Conservation (phyloP, 106 monocot species). For the Allium sativum region DNA sequence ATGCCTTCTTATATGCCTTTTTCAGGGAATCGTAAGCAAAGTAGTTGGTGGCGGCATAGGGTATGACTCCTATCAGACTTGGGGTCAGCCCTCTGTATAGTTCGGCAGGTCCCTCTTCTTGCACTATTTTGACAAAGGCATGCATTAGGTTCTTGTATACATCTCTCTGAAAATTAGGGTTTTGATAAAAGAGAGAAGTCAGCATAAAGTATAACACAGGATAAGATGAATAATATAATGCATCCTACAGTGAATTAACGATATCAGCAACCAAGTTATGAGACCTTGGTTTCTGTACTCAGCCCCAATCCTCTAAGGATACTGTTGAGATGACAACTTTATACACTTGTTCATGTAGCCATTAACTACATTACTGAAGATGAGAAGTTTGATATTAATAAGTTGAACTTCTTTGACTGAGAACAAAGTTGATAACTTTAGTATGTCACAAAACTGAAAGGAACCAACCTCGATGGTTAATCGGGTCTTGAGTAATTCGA, state of each 20-base stretch:
- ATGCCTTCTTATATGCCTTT: conserved; percentile 57
- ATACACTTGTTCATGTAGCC: too few species aligned
- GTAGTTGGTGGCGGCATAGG: conserved; percentile 88
- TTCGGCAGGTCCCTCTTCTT: conserved; percentile 76
- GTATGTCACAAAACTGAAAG: too few species aligned
- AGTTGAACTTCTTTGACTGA: too few species aligned
- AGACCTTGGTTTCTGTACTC: too few species aligned
- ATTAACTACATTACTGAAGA: too few species aligned
- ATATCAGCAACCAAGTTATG: too few species aligned
- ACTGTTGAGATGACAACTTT: too few species aligned
- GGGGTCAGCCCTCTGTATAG: conserved; percentile 93
- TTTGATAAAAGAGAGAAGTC: background rate
- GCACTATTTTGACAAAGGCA: conserved; percentile 72
- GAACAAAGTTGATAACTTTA: too few species aligned
- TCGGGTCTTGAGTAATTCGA: conserved; percentile 86
- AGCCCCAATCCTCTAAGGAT: too few species aligned
- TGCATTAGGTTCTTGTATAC: conserved; percentile 73
- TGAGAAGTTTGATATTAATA: too few species aligned
- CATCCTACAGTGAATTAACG: too few species aligned
- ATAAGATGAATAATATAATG: too few species aligned
- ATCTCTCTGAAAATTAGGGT: conserved; percentile 39
- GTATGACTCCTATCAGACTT: conserved; percentile 83
- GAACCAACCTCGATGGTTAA: conserved; percentile 75
- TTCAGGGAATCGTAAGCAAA: conserved; percentile 74
- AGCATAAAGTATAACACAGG: background rate